Percentiles rank a stretch among this genome's conserved stretches.
These are phyloP conservation scores for Botrytis byssoidea DNA, from an alignment of 2,329 filamentous ascomycete genomes.

Conservation along the genomic window DNA sequence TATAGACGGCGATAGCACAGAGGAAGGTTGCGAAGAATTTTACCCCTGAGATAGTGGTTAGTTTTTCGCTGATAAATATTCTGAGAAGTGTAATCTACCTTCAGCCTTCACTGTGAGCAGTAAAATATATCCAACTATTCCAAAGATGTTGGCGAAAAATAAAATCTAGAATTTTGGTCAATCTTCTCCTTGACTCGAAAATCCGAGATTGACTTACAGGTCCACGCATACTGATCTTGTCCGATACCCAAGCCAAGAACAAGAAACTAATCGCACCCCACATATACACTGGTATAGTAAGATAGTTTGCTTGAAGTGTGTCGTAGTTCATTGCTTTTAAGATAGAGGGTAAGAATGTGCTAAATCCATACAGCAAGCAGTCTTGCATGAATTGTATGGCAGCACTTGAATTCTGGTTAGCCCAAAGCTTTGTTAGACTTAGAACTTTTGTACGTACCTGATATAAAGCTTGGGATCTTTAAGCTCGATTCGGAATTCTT, in stretches of 20 bases:
- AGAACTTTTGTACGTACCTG: conserved; percentile 11
- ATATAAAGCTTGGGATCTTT: conserved; percentile 53
- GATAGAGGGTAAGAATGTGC: conserved; percentile 57
- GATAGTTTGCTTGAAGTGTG: conserved; percentile 50
- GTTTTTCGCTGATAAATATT: neutral
- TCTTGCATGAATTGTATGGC: conserved; percentile 29
- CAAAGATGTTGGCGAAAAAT: conserved; percentile 43
- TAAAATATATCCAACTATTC: conserved; percentile 50
- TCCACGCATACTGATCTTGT: conserved; percentile 38
- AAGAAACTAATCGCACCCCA: conserved; percentile 50
- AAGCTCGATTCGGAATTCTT: conserved; percentile 48
- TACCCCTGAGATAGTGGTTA: conserved; percentile 17
- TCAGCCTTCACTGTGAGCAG: conserved; percentile 49
- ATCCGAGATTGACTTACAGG: conserved; percentile 13
- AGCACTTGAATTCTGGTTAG: conserved; percentile 37
- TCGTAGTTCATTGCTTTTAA: conserved; percentile 52
- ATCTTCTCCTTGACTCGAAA: neutral
- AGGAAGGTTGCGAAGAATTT: conserved; percentile 52
- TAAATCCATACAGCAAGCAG: conserved; percentile 50
- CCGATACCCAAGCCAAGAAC: conserved; percentile 46
- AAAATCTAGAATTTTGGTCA: conserved; percentile 37
- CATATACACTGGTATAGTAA: conserved; percentile 58
- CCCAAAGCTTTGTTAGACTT: neutral
- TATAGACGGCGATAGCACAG: conserved; percentile 49
- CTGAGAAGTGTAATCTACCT: neutral